phyloP scores from a whole-genome alignment of 2,329 filamentous ascomycete genomes.

The Onygenales sp. region DNA sequence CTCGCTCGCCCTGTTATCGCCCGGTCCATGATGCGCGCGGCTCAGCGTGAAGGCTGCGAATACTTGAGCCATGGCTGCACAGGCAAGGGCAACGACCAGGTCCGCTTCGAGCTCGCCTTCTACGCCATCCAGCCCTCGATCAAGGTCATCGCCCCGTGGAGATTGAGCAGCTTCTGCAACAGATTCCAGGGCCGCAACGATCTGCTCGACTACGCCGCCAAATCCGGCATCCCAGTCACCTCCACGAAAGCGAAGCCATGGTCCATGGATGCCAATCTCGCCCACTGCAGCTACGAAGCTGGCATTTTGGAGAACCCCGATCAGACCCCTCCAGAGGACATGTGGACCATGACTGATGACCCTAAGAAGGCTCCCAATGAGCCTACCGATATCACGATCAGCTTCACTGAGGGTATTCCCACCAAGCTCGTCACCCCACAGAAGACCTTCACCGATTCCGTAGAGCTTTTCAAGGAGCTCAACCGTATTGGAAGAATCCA shows the following conservation, averaged over 20 bases:
- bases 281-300: conserved; percentile 64
- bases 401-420: conserved; percentile 17
- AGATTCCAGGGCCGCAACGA: conserved; percentile 40
- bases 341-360: conserved; percentile 61
- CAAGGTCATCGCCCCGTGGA: conserved; percentile 42
- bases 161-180: conserved; percentile 39
- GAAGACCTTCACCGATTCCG: conserved; percentile 8
- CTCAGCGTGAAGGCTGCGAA: conserved; percentile 34
- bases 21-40: conserved; percentile 33
- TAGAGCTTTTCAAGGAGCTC: conserved; percentile 12
- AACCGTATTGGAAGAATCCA: conserved; percentile 13
- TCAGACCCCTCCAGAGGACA: conserved; percentile 60
- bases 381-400: conserved; percentile 14
- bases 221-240: conserved; percentile 38
- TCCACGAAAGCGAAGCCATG: conserved; percentile 51
- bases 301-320: conserved; percentile 49
- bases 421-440: conserved; percentile 9
- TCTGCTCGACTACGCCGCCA: conserved; percentile 40
- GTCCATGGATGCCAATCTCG: conserved; percentile 59
- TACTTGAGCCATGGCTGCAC: conserved; percentile 38
- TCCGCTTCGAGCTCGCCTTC: conserved; percentile 42
- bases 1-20: conserved; percentile 39
- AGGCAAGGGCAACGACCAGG: conserved; percentile 40
- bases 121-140: conserved; percentile 39
- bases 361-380: conserved; percentile 18